Evolutionary conservation across 2,329 filamentous ascomycete species (phyloP).

Genomic region (Trichocomaceae sp.): DNA sequence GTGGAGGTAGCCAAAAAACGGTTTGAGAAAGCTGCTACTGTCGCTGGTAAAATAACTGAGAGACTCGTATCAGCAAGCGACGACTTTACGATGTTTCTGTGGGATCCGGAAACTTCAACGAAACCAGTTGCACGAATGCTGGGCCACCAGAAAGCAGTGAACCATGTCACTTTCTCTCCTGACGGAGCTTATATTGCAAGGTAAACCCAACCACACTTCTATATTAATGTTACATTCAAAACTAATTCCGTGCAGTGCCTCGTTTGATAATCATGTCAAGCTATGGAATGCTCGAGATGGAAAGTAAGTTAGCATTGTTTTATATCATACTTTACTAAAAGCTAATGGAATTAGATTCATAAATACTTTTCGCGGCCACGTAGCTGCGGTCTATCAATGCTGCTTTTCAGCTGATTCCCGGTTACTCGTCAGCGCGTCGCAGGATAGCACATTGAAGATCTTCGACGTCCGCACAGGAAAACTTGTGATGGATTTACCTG

Average conservation of each 20-base stretch:
- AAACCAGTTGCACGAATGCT: constrained; percentile 83
- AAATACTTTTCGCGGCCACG: constrained; percentile 80
- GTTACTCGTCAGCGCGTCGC: constrained; percentile 78
- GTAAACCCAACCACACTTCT: neutral
- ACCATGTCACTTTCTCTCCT: constrained; percentile 89
- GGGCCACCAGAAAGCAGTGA: constrained; percentile 96
- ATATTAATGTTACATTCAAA: neutral
- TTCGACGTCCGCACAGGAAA: constrained; percentile 88
- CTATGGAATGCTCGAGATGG: constrained; percentile 75
- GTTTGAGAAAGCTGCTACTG: constrained; percentile 76
- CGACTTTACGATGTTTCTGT: constrained; percentile 94
- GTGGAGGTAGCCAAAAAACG: constrained; percentile 68
- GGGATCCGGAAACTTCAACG: constrained; percentile 70
- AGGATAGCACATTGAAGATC: constrained; percentile 89
- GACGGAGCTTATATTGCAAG: constrained; percentile 75
- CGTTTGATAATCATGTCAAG: constrained; percentile 93
- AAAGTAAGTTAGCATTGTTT: constrained; percentile 35
- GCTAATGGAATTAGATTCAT: constrained; percentile 56
- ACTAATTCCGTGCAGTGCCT: constrained; percentile 49
- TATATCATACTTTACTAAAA: neutral
- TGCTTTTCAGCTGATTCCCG: constrained; percentile 88
- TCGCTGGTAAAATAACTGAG: constrained; percentile 72
- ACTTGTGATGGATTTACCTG: constrained; percentile 73
- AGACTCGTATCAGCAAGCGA: constrained; percentile 84
- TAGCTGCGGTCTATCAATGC: constrained; percentile 85